phyloP scores from a whole-genome alignment of 768 basidiomycete species.

The Russula sp. region DNA sequence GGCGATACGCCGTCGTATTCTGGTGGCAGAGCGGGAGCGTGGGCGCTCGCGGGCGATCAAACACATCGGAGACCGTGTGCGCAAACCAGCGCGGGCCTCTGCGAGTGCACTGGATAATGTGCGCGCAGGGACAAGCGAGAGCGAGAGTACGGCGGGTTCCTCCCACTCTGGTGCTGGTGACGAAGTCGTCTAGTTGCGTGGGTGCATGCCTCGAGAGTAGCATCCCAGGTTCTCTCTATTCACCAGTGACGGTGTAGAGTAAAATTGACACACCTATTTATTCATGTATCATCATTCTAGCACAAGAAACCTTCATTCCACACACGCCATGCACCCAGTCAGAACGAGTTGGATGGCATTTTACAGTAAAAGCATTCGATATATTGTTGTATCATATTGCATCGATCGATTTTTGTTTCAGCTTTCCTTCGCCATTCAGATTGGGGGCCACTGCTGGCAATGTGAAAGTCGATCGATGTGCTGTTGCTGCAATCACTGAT shows the following conservation, averaged over 20 bases:
- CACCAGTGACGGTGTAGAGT: no score
- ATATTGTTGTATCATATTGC: not conserved
- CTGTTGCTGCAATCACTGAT: no score
- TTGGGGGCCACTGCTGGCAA: no score
- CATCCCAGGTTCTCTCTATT: no score
- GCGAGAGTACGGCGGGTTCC: not conserved
- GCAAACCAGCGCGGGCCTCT: not conserved
- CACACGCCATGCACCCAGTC: not conserved
- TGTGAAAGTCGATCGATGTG: no score
- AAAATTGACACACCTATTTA: not conserved
- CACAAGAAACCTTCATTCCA: not conserved
- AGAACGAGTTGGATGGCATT: not conserved
- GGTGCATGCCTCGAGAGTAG: not conserved
- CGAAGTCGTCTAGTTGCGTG: constrained; percentile 1
- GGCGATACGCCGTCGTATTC: not conserved
- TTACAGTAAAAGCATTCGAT: not conserved
- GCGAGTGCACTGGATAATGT: not conserved
- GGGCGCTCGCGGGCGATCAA: constrained; percentile 21
- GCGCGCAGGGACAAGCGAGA: not conserved
- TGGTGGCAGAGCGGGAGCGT: constrained; percentile 14
- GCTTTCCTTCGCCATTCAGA: not conserved
- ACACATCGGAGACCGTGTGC: constrained; percentile 18
- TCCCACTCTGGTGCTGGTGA: not conserved
- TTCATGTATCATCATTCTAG: not conserved
- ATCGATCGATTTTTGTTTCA: not conserved